phyloP scores from a whole-genome alignment of 1,139 yeast genomes.

The Geotrichum cucujoidarum region DNA sequence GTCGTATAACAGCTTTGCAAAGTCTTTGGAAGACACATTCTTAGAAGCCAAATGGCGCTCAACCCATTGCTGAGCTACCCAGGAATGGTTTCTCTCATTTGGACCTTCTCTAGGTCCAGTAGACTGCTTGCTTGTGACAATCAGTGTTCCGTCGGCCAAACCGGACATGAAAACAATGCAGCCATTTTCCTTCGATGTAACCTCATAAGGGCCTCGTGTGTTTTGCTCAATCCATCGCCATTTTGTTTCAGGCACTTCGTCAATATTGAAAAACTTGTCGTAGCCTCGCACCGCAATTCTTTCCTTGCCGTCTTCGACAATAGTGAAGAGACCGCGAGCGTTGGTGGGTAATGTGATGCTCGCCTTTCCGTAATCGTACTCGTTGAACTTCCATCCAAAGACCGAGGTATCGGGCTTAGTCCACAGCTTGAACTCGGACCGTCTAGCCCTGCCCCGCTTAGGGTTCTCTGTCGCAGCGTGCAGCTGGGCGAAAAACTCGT shows the following conservation, averaged over 20 bases:
- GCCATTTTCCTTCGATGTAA: slow-evolving; percentile 88
- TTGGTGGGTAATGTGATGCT: slow-evolving; percentile 56
- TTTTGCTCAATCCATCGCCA: slow-evolving; percentile 43
- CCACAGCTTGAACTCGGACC: slow-evolving; percentile 30
- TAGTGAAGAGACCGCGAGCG: slow-evolving; percentile 83
- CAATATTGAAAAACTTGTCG: slow-evolving; percentile 85
- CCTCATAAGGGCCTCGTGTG: slow-evolving; percentile 72
- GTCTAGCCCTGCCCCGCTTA: slow-evolving; percentile 27
- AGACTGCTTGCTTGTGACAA: slow-evolving; percentile 80
- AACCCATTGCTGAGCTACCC: slow-evolving; percentile 62
- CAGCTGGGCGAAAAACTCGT: slow-evolving; percentile 4
- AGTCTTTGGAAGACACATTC: slow-evolving; percentile 43
- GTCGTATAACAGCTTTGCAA: slow-evolving; percentile 53
- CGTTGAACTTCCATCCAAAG: slow-evolving; percentile 73
- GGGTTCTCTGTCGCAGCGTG: slow-evolving; percentile 14
- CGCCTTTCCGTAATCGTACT: slow-evolving; percentile 72
- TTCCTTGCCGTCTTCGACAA: slow-evolving; percentile 27
- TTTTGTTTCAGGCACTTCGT: slow-evolving; percentile 55
- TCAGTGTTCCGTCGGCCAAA: slow-evolving; percentile 65
- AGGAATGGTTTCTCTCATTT: slow-evolving; percentile 60
- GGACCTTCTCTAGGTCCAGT: slow-evolving; percentile 51
- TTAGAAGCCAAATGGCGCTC: slow-evolving; percentile 45
- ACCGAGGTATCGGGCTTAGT: slow-evolving; percentile 28
- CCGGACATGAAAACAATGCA: slow-evolving; percentile 85
- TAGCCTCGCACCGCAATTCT: slow-evolving; percentile 77